These are phyloP conservation scores for Colletotrichum tanaceti DNA, from an alignment of 2,329 filamentous ascomycete genomes.

Conservation along the genomic window DNA sequence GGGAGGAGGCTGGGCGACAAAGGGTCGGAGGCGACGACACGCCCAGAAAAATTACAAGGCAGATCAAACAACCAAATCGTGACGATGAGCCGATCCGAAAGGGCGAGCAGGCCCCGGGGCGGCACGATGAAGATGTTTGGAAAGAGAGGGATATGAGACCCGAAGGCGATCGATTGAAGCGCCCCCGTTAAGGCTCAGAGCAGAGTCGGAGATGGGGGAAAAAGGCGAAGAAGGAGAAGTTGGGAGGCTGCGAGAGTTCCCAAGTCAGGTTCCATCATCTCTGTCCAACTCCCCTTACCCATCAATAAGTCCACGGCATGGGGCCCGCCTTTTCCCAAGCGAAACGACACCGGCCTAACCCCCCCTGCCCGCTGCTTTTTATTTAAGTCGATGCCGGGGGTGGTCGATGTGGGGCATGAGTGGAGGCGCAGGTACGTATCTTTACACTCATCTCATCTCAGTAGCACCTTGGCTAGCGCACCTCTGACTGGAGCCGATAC, in stretches of 20 bases:
- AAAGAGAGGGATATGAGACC: constrained; percentile 41
- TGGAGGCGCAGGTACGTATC: constrained; percentile 23
- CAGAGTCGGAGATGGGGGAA: constrained; percentile 48
- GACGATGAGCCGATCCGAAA: constrained; percentile 12
- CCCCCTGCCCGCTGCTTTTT: constrained; percentile 30
- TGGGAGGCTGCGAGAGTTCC: constrained; percentile 50
- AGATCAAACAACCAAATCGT: constrained; percentile 19
- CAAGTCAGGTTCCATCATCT: constrained; percentile 45
- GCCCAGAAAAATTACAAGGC: constrained; percentile 19
- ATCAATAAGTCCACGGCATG: constrained; percentile 40
- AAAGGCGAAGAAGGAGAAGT: constrained; percentile 51
- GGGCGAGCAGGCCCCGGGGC: constrained; percentile 12
- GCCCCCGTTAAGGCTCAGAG: constrained; percentile 36
- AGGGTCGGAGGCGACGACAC: constrained; percentile 18
- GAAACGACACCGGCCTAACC: constrained; percentile 35
- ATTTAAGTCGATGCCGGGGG: constrained; percentile 31
- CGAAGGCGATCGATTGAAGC: constrained; percentile 39
- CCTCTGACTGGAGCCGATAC: constrained; percentile 16
- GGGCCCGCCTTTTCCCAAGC: constrained; percentile 27
- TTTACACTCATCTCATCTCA: constrained; percentile 36
- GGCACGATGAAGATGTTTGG: constrained; percentile 37
- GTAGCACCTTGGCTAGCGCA: constrained; percentile 14
- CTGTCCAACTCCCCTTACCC: constrained; percentile 58
- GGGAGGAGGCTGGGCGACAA: constrained; percentile 34
- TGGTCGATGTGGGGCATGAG: constrained; percentile 22